Evolutionary conservation across 352 stramenopile genomes (phyloP).

Genomic region (Globisporangium polare): DNA sequence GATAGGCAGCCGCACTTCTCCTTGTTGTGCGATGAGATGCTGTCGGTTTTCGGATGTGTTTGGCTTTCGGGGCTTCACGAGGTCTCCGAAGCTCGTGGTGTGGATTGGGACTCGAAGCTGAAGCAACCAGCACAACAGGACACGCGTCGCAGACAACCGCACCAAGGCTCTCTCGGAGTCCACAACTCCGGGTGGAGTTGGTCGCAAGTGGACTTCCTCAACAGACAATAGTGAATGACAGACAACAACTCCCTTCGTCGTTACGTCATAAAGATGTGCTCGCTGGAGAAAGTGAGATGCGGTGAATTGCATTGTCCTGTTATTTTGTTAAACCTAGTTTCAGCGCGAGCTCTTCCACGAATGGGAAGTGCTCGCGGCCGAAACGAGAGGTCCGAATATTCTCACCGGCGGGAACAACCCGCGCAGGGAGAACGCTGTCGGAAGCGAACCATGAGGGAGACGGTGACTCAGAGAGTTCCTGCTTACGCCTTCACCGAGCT

Average conservation of each 20-base stretch:
- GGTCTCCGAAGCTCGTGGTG: no score
- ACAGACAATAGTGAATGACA: no score
- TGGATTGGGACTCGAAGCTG: no score
- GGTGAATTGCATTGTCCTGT: conserved; percentile 25
- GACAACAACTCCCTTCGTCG: not conserved
- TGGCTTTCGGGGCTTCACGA: no score
- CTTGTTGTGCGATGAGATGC: no score
- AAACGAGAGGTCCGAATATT: conserved; percentile 4
- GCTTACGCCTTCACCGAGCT: conserved; percentile 89
- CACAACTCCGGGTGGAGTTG: no score
- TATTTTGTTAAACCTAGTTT: conserved; percentile 23
- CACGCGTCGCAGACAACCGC: no score
- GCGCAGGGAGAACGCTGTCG: conserved; percentile 1
- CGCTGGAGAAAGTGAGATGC: conserved; percentile 9
- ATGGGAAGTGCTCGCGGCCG: conserved; percentile 2
- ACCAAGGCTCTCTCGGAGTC: no score
- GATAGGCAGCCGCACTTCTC: no score
- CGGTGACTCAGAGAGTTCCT: conserved; percentile 9
- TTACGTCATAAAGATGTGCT: not conserved
- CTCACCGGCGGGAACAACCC: conserved; percentile 6
- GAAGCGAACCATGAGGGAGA: conserved; percentile 8
- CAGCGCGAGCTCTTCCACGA: not conserved
- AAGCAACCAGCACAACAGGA: no score
- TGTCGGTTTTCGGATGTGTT: no score
- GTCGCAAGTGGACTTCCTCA: no score